phyloP scores from a whole-genome alignment of 805 yeast species.

The Debaryomyces maramus region DNA sequence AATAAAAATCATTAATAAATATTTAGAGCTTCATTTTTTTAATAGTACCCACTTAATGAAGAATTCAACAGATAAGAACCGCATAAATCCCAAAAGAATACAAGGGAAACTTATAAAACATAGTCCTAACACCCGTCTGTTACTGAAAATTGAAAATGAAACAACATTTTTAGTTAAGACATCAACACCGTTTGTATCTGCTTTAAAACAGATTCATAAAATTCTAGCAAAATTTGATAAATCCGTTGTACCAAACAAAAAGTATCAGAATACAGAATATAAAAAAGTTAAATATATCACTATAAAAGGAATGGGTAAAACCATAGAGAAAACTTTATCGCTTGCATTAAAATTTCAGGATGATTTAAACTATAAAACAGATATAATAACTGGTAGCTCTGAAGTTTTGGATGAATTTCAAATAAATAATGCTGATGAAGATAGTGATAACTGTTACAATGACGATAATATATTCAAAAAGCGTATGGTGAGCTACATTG shows the following conservation, averaged over 20 bases:
- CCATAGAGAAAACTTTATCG: slow-evolving; percentile 62
- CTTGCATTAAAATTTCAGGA: slow-evolving; percentile 60
- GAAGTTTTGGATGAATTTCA: slow-evolving; percentile 71
- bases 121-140: slow-evolving; percentile 47
- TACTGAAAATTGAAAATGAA: slow-evolving; percentile 42
- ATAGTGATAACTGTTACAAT: slow-evolving; percentile 25
- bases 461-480: slow-evolving; percentile 37
- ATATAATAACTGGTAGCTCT: slow-evolving; percentile 61
- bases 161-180: slow-evolving; percentile 59
- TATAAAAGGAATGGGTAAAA: slow-evolving; percentile 71
- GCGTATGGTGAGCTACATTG: slow-evolving; percentile 50
- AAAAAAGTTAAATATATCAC: slow-evolving; percentile 48
- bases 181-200: slow-evolving; percentile 70
- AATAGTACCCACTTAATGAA: too few relatives aligned
- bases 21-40: too few relatives aligned
- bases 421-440: slow-evolving; percentile 6
- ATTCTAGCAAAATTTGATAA: slow-evolving; percentile 45
- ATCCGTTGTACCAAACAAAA: slow-evolving; percentile 15
- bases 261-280: slow-evolving; percentile 32
- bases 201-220: slow-evolving; percentile 62
- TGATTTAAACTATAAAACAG: slow-evolving; percentile 52
- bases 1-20: too few relatives aligned
- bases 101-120: slow-evolving; percentile 50
- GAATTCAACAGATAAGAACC: neutral
- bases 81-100: slow-evolving; percentile 3